Base-by-base conservation (phyloP, 306 rosid genomes). In the Vigna mungo region DNA sequence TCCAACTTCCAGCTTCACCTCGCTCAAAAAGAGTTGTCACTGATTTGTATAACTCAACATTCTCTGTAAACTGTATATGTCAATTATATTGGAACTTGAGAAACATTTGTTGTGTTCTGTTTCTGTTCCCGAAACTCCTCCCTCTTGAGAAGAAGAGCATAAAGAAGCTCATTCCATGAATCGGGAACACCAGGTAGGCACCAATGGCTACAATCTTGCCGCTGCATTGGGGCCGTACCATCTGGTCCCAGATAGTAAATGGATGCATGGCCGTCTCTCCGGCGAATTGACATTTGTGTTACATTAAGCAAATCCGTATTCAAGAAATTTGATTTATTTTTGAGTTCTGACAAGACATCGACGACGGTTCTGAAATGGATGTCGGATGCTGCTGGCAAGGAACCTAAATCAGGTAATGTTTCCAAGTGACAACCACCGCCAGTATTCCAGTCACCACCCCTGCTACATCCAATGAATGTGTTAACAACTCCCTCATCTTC, bases 181-280 rank as follows among this genome's bases (percentile, higher is more conserved):
- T 94, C 98, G 10, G 98, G 98, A 53, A 94, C 96, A 9, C 98
- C 98, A 0, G 98, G 98, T 36, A 94, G 86, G 80, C 98, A 94
- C 98, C 98, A 94, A 81, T 94, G 98, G 77, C 98, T 94, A 87
- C 98, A 94, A 80, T 94, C 98, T 79, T 94, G 96, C 44, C 71
- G 88, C 75, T 60, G 81, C 83, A 90, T 41, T 32, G 96, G 34
- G 59, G 93, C 96, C 5, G 81, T 78, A 9, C 91, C 76, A 49
- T 46, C 70, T 36, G 82, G 84, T 23, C 91, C 97, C 0, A 69
- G 48, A 77, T 94, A 89, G 83, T 91, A 94, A 48, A 90, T 36
- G 10, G 98, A 91, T 0, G 96, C 76, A 75, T 94, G 98, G n/a
- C 91, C 98, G 60, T 94, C 98, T 88, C 83, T 91, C 81, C 98